Conservation (phyloP, 306 rosid genomes). For the Corylus americana region DNA sequence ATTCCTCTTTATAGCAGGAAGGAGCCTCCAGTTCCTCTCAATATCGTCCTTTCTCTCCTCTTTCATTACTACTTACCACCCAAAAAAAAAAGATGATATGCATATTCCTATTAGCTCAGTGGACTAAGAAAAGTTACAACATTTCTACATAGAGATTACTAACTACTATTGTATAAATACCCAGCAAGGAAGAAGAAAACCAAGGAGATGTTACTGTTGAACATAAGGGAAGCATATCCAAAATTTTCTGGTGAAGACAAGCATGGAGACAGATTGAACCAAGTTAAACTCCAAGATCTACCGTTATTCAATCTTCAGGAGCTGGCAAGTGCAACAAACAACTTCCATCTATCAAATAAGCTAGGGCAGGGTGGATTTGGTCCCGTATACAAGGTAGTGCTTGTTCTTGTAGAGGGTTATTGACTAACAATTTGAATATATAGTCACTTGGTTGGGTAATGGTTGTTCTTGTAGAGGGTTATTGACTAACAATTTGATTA, state of each 20-base stretch:
- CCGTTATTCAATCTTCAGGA: background rate
- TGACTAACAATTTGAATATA: no score
- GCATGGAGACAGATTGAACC: background rate
- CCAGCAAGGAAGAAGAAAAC: background rate
- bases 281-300: constrained; percentile 1
- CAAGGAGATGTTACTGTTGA: no score
- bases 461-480: background rate
- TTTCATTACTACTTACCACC: background rate
- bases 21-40: no score
- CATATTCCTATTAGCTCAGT: background rate
- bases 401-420: background rate
- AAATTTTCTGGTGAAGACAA: background rate
- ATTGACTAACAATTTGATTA: background rate
- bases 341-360: background rate
- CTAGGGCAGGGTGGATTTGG: constrained; percentile 26
- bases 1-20: background rate
- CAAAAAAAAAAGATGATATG: background rate
- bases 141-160: background rate
- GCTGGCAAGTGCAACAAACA: constrained; percentile 13
- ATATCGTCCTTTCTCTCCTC: no score
- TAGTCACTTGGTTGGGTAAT: background rate
- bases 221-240: no score
- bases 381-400: background rate
- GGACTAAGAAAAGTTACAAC: background rate
- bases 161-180: no score